Evolutionary conservation across 352 stramenopile genomes (phyloP), one percentile per base, ranked within the genome.

Genomic region (Phytophthora pseudosyringae): DNA sequence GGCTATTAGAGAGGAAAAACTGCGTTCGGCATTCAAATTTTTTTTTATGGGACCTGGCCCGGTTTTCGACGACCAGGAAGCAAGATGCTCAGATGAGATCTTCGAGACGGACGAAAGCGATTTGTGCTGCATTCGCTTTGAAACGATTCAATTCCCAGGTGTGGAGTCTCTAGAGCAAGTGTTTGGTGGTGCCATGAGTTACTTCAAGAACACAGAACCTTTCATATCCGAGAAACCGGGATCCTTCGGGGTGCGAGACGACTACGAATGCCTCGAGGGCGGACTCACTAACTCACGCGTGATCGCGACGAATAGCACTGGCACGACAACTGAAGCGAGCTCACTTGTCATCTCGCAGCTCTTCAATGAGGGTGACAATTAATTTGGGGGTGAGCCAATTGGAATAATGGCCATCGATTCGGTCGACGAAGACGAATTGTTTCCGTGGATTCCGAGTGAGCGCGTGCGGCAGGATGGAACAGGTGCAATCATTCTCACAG

Each of bases 151-250:
- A 38, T 69, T 75, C 28, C 51, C 44, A 7, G 68, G 68, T 1
- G 55, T 69, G 5, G 29, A 59, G 21, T 78, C 60, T 33, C 36
- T 71, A 12, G 25, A 69, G 41, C 39, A 69, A 52, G 73, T 77
- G 36, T 78, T 63, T 25, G 69, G 78, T 45, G 73, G 65, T 32
- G 41, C 76, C n/a, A 61, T 70, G 31, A 71, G 70, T 41, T 64
- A 59, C 29, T 58, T 75, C 25, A 55, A 56, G 39, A 77, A 81
- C 43, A 52, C 75, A 25, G 69, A 81, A 57, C 75, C 78, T 39
- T 60, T 44, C 43, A 61, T 81, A 25, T 69, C 73, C 5, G 69
- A 81, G 49, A 58, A 56, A n/a, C 61, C 64, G 8, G 73, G 73
- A 31, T 44, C 60, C 38, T 58, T 71, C 26, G 64, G 61, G 2